These are phyloP conservation scores for Tremella yokohamensis DNA, from an alignment of 768 basidiomycete species.

Conservation along the genomic window DNA sequence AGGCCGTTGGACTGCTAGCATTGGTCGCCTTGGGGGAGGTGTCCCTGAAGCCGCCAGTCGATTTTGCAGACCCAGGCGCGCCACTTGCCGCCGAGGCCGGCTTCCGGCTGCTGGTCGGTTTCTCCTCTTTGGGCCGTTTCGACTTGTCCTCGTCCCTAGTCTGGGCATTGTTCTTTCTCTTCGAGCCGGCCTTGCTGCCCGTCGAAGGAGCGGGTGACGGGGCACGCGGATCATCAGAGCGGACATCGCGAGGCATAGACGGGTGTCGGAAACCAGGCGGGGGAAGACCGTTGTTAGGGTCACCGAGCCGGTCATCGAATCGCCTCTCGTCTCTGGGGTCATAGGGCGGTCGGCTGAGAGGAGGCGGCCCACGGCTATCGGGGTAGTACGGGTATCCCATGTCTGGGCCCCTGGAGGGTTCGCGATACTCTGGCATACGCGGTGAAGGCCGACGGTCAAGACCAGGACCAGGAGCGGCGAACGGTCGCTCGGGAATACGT, in stretches of 20 bases:
- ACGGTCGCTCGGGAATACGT: constrained; percentile 53
- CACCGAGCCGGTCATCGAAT: constrained; percentile 33
- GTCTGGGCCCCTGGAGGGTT: constrained; percentile 7
- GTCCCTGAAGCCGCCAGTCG: not conserved
- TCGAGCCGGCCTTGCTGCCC: constrained; percentile 25
- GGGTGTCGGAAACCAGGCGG: constrained; percentile 18
- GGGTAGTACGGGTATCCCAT: constrained; percentile 9
- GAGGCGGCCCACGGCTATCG: constrained; percentile 56
- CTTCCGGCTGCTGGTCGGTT: constrained; percentile 30
- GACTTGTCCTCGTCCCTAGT: constrained; percentile 14
- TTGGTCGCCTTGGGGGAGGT: not conserved
- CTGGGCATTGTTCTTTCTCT: constrained; percentile 17
- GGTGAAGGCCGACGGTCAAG: constrained; percentile 23
- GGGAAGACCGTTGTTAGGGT: constrained; percentile 7
- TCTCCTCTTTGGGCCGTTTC: constrained; percentile 36
- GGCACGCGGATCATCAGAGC: constrained; percentile 25
- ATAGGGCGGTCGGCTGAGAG: constrained; percentile 43
- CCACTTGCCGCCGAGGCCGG: not conserved
- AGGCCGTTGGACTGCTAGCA: constrained; percentile 8
- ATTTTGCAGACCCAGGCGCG: not conserved
- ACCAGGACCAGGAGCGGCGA: constrained; percentile 52
- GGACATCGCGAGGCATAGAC: constrained; percentile 25
- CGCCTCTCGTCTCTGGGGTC: constrained; percentile 24
- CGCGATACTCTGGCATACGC: constrained; percentile 13
- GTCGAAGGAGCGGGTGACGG: constrained; percentile 37